A percentile compares a stretch with the other conserved stretches of the same genome.
Evolutionary conservation across 2,329 filamentous ascomycete species (phyloP).

Genomic region (Myriosclerotinia curreyana): DNA sequence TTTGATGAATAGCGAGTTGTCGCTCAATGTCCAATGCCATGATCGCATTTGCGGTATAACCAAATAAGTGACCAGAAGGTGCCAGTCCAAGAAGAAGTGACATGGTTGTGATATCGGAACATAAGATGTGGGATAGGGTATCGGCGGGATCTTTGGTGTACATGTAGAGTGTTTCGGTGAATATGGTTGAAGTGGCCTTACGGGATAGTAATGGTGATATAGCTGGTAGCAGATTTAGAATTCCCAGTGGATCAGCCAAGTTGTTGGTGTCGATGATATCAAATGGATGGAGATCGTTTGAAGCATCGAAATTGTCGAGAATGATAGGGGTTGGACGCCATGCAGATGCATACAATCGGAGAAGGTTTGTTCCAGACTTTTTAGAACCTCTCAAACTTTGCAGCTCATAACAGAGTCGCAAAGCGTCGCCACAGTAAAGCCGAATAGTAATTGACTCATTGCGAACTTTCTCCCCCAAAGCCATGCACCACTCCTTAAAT

Average conservation of each 20-base stretch:
- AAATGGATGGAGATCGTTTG: not conserved
- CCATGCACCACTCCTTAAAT: constrained; percentile 16
- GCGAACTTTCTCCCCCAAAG: constrained; percentile 12
- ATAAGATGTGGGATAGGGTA: not conserved
- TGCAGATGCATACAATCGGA: not conserved
- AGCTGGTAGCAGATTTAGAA: constrained; percentile 25
- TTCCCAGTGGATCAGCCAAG: constrained; percentile 23
- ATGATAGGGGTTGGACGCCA: constrained; percentile 1
- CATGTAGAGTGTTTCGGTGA: constrained; percentile 20
- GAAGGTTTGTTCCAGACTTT: not conserved
- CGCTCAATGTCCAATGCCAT: not conserved
- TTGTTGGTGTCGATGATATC: constrained; percentile 26
- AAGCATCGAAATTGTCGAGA: not conserved
- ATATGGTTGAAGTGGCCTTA: constrained; percentile 18
- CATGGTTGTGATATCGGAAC: constrained; percentile 22
- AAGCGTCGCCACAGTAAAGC: constrained; percentile 25
- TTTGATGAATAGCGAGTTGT: not conserved
- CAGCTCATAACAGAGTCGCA: constrained; percentile 24
- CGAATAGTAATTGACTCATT: constrained; percentile 11
- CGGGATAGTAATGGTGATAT: constrained; percentile 20
- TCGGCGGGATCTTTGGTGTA: not conserved
- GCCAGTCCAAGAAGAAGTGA: constrained; percentile 22
- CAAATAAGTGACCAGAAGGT: constrained; percentile 4
- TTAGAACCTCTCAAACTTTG: constrained; percentile 16
- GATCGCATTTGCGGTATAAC: not conserved